Conservation (phyloP, 805 yeast species). For the Yarrowia osloensis region DNA sequence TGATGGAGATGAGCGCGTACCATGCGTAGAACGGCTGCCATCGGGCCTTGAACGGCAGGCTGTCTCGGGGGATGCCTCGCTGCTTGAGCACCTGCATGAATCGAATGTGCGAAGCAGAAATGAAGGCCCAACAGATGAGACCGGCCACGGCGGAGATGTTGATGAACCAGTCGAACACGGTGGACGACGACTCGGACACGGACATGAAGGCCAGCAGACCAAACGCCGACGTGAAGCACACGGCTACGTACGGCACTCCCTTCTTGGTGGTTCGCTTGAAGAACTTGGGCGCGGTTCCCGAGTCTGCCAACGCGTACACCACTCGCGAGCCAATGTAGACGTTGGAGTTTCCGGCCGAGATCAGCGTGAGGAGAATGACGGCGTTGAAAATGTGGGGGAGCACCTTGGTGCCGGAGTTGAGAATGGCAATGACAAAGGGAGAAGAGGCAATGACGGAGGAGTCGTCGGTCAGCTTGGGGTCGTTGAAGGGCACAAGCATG, state of each 20-base stretch:
- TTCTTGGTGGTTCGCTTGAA: slow-evolving; percentile 62
- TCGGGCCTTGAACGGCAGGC: slow-evolving; percentile 73
- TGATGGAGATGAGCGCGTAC: slow-evolving; percentile 58
- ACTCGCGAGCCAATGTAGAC: slow-evolving; percentile 66
- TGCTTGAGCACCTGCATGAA: slow-evolving; percentile 65
- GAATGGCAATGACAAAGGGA: slow-evolving; percentile 56
- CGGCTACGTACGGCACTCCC: slow-evolving; percentile 71
- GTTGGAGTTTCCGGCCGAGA: slow-evolving; percentile 65
- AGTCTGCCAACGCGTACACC: slow-evolving; percentile 63
- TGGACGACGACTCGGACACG: slow-evolving; percentile 45
- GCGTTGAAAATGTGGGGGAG: slow-evolving; percentile 54
- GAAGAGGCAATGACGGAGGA: slow-evolving; percentile 51
- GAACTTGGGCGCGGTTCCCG: slow-evolving; percentile 69
- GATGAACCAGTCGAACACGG: slow-evolving; percentile 53
- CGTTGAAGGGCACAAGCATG: slow-evolving; percentile 56
- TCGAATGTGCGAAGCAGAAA: slow-evolving; percentile 64
- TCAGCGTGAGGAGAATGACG: slow-evolving; percentile 59
- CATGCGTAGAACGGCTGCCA: slow-evolving; percentile 69
- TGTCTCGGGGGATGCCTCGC: slow-evolving; percentile 66
- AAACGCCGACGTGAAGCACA: slow-evolving; percentile 54
- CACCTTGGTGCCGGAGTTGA: slow-evolving; percentile 49
- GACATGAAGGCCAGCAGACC: slow-evolving; percentile 72
- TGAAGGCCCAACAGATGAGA: slow-evolving; percentile 71
- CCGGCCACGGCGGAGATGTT: slow-evolving; percentile 78
- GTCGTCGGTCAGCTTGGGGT: slow-evolving; percentile 49